Evolutionary conservation across 2,329 filamentous ascomycete species (phyloP), one percentile per base, ranked within the genome.

Genomic region (Pseudopyricularia javanii): DNA sequence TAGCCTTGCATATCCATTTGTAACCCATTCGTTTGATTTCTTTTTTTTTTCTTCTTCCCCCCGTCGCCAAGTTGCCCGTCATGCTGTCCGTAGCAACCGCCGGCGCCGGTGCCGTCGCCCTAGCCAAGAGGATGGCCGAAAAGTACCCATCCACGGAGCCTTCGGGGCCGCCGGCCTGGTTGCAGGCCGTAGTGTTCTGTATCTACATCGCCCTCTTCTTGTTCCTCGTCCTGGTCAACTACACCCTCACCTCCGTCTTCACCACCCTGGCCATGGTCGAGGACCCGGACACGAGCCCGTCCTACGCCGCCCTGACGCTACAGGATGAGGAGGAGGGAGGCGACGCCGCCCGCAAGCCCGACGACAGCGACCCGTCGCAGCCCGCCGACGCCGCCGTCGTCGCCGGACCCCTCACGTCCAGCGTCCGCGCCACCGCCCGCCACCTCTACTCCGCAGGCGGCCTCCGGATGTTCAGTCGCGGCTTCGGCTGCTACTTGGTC

Each of bases 391-490:
- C 22, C 2, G 49, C 12, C 22, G 20, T 17, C 33, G 9, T 50
- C 22, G 65, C 9, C 28, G 28, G 28, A 9, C 28, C 28, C 28
- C 4, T 78, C 58, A 79, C 75, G 20, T 69, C 73, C 28, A 78
- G 73, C 51, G 61, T 80, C 60, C 74, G 75, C 59, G 68, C 70
- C 60, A 76, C 72, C 54, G 67, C 71, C 64, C 71, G 73, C 40
- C 69, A 78, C 56, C 74, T 96, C 47, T 73, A 74, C 57, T 70
- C 78, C 1, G 70, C 80, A 58, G 82, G 76, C 55, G 88, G 89
- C 56, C 77, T 76, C 68, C 71, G 71, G 55, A 78, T 85, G 54
- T 74, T 79, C 61, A 85, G 88, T 75, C 85, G 88, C 56, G 89
- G 88, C 53, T 63, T 88, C 35, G 64, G 70, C 54, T 78, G 74